phyloP scores from a whole-genome alignment of 2,329 filamentous ascomycete genomes.

The Monascus ruber region DNA sequence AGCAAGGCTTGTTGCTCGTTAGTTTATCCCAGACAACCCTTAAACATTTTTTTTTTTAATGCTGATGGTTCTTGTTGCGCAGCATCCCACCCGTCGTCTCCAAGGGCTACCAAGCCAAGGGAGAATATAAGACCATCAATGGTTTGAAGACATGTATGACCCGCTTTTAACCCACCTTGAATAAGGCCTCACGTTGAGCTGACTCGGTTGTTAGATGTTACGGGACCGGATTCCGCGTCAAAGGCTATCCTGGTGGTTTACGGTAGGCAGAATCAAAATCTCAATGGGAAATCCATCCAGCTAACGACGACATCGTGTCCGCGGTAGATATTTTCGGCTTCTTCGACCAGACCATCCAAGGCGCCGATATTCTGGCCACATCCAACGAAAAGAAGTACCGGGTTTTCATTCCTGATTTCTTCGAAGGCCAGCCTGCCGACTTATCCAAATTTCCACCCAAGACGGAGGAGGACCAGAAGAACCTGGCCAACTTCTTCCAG shows the following conservation, averaged over 20 bases:
- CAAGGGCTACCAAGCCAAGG: conserved; percentile 44
- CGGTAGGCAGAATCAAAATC: conserved; percentile 16
- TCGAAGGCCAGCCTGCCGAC: conserved; percentile 60
- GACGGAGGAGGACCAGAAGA: conserved; percentile 48
- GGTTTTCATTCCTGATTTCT: conserved; percentile 88
- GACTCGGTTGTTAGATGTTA: conserved; percentile 34
- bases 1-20: conserved; percentile 37
- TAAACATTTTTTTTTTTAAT: background rate
- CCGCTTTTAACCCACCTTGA: background rate
- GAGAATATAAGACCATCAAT: conserved; percentile 47
- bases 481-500: conserved; percentile 49
- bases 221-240: conserved; percentile 44
- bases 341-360: conserved; percentile 52
- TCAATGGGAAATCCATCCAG: too few species aligned
- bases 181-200: too few species aligned
- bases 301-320: background rate
- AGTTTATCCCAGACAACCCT: background rate
- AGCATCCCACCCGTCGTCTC: conserved; percentile 33
- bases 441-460: conserved; percentile 50
- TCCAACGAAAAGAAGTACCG: conserved; percentile 58
- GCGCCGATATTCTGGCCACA: conserved; percentile 49
- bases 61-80: background rate
- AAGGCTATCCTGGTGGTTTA: conserved; percentile 48
- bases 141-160: conserved; percentile 50
- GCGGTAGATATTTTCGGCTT: conserved; percentile 50